These are phyloP conservation scores for Bryoerythrophyllum caledonicum DNA, from an alignment of 225 moss, liverwort and hornwort genomes.

Conservation along the genomic window DNA sequence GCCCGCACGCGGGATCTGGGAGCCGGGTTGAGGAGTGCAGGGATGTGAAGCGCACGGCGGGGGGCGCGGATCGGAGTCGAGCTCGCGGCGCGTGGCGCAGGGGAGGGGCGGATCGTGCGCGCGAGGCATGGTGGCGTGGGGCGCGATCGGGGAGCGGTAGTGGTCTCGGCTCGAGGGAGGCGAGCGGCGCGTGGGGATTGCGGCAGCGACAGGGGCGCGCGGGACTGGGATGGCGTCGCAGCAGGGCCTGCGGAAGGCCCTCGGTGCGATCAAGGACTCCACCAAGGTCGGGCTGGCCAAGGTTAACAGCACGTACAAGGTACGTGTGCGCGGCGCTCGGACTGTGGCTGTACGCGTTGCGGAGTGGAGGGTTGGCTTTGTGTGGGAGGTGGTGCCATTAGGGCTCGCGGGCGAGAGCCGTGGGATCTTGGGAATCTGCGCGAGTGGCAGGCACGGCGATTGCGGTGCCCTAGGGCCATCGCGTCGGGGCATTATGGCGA, in stretches of 20 bases:
- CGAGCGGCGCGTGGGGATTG: conserved; percentile 38
- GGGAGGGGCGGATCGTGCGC: conserved; percentile 9
- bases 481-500: conserved; percentile 1
- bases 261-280: conserved; percentile 98
- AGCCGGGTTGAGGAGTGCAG: background rate
- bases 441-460: background rate
- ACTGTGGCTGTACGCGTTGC: background rate
- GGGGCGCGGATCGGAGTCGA: no score
- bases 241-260: conserved; percentile 93
- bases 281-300: conserved; percentile 97
- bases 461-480: conserved; percentile 5
- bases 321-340: conserved; percentile 17
- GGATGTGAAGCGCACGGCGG: conserved; percentile 34
- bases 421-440: conserved; percentile 10
- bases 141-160: conserved; percentile 40
- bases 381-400: conserved; percentile 19
- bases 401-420: conserved; percentile 18
- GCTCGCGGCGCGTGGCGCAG: background rate
- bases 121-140: conserved; percentile 27
- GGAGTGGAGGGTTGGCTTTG: background rate
- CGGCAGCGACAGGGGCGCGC: conserved; percentile 46
- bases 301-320: conserved; percentile 99
- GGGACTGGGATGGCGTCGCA: conserved; percentile 80
- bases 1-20: conserved; percentile 13
- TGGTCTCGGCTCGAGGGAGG: conserved; percentile 27